A percentile compares a stretch with the other conserved stretches of the same genome.
phyloP scores from a whole-genome alignment of 106 monocot genomes.

The Allium sativum region DNA sequence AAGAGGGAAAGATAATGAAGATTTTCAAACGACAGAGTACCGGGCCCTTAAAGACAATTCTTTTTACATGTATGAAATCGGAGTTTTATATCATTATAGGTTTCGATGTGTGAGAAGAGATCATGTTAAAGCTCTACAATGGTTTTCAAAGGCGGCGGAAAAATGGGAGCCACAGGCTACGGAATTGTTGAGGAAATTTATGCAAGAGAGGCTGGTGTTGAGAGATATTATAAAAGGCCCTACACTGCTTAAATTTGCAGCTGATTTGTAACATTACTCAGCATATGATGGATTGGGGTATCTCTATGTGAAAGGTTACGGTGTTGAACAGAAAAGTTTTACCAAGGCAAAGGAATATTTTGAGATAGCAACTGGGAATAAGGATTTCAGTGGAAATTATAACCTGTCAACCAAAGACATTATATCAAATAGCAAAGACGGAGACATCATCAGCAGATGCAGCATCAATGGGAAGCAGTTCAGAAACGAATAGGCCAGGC shows the following conservation, averaged over 20 bases:
- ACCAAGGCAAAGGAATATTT: slow-evolving; percentile 90
- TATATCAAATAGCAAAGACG: slow-evolving; percentile 90
- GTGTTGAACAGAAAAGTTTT: slow-evolving; percentile 72
- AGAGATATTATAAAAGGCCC: slow-evolving; percentile 75
- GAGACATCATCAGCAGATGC: slow-evolving; percentile 73
- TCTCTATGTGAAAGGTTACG: slow-evolving; percentile 93
- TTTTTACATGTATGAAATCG: slow-evolving; percentile 60
- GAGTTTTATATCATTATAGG: slow-evolving; percentile 78
- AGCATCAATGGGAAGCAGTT: slow-evolving; percentile 50
- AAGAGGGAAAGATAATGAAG: slow-evolving; percentile 82
- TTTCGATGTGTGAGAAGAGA: slow-evolving; percentile 66
- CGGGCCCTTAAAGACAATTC: slow-evolving; percentile 73
- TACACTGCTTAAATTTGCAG: slow-evolving; percentile 67
- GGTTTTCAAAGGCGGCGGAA: slow-evolving; percentile 77
- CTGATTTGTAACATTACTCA: slow-evolving; percentile 53
- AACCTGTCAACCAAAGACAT: slow-evolving; percentile 90
- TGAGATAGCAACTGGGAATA: slow-evolving; percentile 71
- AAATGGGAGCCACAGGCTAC: slow-evolving; percentile 69
- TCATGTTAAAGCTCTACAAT: slow-evolving; percentile 52
- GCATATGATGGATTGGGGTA: slow-evolving; percentile 93
- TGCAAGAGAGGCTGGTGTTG: slow-evolving; percentile 82
- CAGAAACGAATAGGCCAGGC: slow-evolving; percentile 46
- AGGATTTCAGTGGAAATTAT: slow-evolving; percentile 77
- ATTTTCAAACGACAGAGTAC: slow-evolving; percentile 85
- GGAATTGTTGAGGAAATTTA: slow-evolving; percentile 96